Percentiles rank a stretch among this genome's conserved stretches.
These are phyloP conservation scores for Ophiobolus disseminans DNA, from an alignment of 2,329 filamentous ascomycete genomes.

Conservation along the genomic window DNA sequence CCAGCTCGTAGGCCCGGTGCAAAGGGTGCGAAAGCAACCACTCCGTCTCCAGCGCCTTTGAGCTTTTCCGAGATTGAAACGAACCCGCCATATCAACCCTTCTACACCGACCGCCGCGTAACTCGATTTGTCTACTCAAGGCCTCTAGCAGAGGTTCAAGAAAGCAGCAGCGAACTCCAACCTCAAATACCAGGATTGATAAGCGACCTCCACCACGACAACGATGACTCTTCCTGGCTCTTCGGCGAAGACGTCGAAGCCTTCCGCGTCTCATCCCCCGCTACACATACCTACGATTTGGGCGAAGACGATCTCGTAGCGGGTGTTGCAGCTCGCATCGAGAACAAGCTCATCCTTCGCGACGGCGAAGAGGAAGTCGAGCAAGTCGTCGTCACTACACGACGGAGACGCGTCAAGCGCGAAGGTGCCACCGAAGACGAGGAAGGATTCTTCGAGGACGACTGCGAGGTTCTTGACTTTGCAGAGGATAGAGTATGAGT, in stretches of 20 bases:
- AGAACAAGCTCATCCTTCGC: constrained; percentile 57
- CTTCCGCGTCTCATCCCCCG: constrained; percentile 54
- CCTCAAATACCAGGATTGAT: constrained; percentile 23
- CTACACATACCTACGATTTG: constrained; percentile 43
- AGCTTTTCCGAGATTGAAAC: constrained; percentile 89
- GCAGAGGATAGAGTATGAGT: constrained; percentile 63
- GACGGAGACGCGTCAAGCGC: constrained; percentile 66
- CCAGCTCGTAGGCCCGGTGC: constrained; percentile 31
- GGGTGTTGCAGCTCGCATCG: constrained; percentile 54
- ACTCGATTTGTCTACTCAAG: constrained; percentile 72
- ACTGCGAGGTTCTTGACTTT: constrained; percentile 90
- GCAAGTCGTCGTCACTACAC: constrained; percentile 82
- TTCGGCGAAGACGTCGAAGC: constrained; percentile 61
- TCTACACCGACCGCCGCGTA: constrained; percentile 89
- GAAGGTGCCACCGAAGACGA: constrained; percentile 64
- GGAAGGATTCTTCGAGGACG: constrained; percentile 85
- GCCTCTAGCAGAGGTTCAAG: constrained; percentile 27
- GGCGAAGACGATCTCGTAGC: constrained; percentile 56
- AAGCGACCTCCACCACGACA: constrained; percentile 43
- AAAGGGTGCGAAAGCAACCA: constrained; percentile 10
- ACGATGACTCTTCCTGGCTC: constrained; percentile 55
- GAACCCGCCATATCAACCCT: constrained; percentile 92
- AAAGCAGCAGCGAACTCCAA: constrained; percentile 35
- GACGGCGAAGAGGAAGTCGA: constrained; percentile 67
- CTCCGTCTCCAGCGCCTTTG: constrained; percentile 55